Conservation (phyloP, 2,329 filamentous ascomycete species). For the Trichophyton rubrum region DNA sequence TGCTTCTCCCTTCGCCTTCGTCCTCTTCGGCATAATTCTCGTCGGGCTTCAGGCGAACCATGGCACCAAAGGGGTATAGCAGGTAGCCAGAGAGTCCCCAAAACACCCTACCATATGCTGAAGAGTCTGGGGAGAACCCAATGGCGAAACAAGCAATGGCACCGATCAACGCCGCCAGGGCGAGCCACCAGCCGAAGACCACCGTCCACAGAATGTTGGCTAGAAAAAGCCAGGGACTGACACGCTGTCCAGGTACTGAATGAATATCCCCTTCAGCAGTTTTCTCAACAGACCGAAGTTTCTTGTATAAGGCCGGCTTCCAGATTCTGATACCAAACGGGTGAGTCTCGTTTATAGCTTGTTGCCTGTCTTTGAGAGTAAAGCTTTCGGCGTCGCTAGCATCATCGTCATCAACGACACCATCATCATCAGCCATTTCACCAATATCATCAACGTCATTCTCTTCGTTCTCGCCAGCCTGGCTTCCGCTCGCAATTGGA, state of each 20-base stretch:
- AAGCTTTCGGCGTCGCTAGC: constrained; percentile 89
- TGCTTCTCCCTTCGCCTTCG: constrained; percentile 86
- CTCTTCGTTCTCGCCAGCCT: not conserved
- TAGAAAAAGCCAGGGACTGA: constrained; percentile 70
- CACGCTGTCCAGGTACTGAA: constrained; percentile 76
- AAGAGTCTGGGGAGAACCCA: constrained; percentile 63
- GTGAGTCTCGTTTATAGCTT: constrained; percentile 97
- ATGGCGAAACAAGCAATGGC: constrained; percentile 69
- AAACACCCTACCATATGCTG: constrained; percentile 74
- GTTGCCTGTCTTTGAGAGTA: constrained; percentile 88
- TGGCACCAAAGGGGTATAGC: constrained; percentile 94
- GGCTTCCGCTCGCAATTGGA: constrained; percentile 12
- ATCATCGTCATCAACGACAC: constrained; percentile 52
- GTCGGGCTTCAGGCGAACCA: constrained; percentile 83
- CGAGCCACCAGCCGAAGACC: constrained; percentile 93
- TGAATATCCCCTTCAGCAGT: constrained; percentile 95
- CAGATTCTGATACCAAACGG: constrained; percentile 97
- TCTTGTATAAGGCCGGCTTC: constrained; percentile 98
- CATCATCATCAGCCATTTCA: constrained; percentile 38
- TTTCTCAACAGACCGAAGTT: constrained; percentile 88
- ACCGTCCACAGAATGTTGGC: constrained; percentile 89
- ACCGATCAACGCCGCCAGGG: constrained; percentile 59
- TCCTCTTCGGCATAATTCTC: constrained; percentile 92
- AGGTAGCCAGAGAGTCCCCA: constrained; percentile 76
- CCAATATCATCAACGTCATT: constrained; percentile 19